Base-by-base conservation (phyloP, 805 yeast species). In the Henningerozyma blattae region DNA sequence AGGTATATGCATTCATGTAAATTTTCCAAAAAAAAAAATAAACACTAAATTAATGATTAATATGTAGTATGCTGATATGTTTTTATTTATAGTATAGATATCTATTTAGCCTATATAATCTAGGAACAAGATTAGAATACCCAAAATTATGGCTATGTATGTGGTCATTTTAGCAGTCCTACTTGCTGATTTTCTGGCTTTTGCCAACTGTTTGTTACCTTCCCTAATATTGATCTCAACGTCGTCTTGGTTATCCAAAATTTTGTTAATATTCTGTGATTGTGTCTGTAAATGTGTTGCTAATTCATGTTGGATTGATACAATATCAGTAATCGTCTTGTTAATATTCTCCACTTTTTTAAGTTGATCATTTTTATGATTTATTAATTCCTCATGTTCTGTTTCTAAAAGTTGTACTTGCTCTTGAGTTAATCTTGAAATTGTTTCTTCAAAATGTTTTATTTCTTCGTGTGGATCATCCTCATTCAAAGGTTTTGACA, bases 271-370 rank as follows among this genome's bases (percentile, higher is more conserved):
- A 50, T 72, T 76, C 34, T 78, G 79, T 5, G 79, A 73, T 56
- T 86, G 96, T 1, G 72, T 54, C 17, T 72, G 71, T 31, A 86
- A 62, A 50, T 87, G 94, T 35, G 76, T 63, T 10, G 83, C 68
- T 34, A 86, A 62, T 48, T 83, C 91, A 17, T 76, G 65, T 48
- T 86, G 89, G 40, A 87, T 55, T 35, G 76, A 71, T 1, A 86
- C 69, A 28, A 87, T 77, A 48, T 84, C 95, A 29, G 75, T 51
- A 54, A 79, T 74, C 2, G 83, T 70, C 18, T 61, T 61, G 45
- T 77, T 79, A 24, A 80, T 62, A 39, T 67, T 61, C 39, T 71
- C 73, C 6, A 77, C 79, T 39, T 75, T 73, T 27, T 68, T 61
- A 18, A 78, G 46, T 40, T 79, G 80, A 32, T 68, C 69, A n/a